Evolutionary conservation across 2,329 filamentous ascomycete species (phyloP).

Genomic region (Lecanicillium sp.): DNA sequence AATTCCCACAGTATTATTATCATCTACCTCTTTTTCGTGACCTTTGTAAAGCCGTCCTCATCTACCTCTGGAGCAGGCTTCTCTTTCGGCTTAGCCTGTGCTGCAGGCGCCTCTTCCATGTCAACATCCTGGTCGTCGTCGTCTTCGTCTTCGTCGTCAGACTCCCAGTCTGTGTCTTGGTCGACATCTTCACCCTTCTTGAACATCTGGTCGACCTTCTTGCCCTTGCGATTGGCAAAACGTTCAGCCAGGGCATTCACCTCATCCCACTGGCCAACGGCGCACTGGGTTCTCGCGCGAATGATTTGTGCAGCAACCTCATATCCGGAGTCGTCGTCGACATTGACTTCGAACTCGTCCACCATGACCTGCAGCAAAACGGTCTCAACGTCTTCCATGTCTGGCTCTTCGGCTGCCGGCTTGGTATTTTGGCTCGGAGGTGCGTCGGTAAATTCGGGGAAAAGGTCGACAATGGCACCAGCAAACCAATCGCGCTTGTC

Average conservation of each 20-base stretch:
- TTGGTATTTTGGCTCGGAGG: constrained; percentile 17
- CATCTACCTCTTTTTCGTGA: constrained; percentile 54
- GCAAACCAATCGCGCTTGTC: constrained; percentile 98
- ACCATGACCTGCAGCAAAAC: constrained; percentile 84
- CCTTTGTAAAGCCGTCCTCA: constrained; percentile 74
- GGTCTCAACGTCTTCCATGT: constrained; percentile 72
- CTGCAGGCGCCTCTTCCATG: constrained; percentile 60
- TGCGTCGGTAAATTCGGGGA: constrained; percentile 53
- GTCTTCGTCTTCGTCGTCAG: constrained; percentile 49
- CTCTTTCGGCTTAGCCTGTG: constrained; percentile 50
- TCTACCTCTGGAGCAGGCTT: constrained; percentile 64
- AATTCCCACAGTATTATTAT: constrained; percentile 4
- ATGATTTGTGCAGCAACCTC: constrained; percentile 68
- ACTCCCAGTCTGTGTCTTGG: constrained; percentile 54
- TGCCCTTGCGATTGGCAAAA: constrained; percentile 54
- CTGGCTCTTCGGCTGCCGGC: constrained; percentile 41
- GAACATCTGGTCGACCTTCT: constrained; percentile 44
- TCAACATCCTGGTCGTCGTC: constrained; percentile 52
- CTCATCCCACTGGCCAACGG: constrained; percentile 55
- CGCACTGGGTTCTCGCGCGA: constrained; percentile 54
- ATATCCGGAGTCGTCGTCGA: constrained; percentile 80
- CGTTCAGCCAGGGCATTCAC: constrained; percentile 55
- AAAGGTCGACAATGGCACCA: constrained; percentile 75
- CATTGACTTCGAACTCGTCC: constrained; percentile 89
- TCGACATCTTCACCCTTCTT: constrained; percentile 46